Evolutionary conservation across 441 rosid species (phyloP).

Genomic region (Erodium texanum): DNA sequence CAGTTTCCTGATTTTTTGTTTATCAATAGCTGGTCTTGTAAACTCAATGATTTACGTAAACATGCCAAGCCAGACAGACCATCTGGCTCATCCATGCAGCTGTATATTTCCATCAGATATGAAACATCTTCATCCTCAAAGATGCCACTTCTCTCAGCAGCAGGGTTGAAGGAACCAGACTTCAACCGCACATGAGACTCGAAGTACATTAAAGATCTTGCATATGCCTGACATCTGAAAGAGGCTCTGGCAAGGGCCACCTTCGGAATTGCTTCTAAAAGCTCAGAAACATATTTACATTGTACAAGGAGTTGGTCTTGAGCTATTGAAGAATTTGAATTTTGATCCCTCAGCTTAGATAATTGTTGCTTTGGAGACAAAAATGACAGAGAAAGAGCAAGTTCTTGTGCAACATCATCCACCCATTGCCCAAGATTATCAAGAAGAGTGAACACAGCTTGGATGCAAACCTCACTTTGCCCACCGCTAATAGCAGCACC

Average conservation of each 20-base stretch:
- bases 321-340: constrained; percentile 34
- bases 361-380: constrained; percentile 55
- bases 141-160: constrained; percentile 75
- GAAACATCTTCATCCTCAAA: constrained; percentile 95
- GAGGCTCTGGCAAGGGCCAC: constrained; percentile 91
- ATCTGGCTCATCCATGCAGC: constrained; percentile 94
- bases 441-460: constrained; percentile 93
- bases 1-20: constrained; percentile 92
- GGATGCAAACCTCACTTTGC: constrained; percentile 91
- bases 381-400: constrained; percentile 68
- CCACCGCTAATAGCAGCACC: constrained; percentile 57
- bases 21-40: constrained; percentile 88
- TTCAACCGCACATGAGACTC: constrained; percentile 84
- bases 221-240: constrained; percentile 92
- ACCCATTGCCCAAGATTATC: constrained; percentile 99
- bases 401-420: constrained; percentile 82
- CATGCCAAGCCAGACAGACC: constrained; percentile 91
- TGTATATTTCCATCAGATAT: constrained; percentile 90
- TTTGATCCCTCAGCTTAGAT: constrained; percentile 54
- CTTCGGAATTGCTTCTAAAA: constrained; percentile 78
- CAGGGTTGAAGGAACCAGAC: constrained; percentile 94
- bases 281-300: constrained; percentile 87
- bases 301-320: constrained; percentile 76
- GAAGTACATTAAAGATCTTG: constrained; percentile 94
- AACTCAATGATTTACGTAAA: constrained; percentile 71